Base-by-base conservation (phyloP, 2,329 filamentous ascomycete genomes). In the Tricladium varicosporioides region DNA sequence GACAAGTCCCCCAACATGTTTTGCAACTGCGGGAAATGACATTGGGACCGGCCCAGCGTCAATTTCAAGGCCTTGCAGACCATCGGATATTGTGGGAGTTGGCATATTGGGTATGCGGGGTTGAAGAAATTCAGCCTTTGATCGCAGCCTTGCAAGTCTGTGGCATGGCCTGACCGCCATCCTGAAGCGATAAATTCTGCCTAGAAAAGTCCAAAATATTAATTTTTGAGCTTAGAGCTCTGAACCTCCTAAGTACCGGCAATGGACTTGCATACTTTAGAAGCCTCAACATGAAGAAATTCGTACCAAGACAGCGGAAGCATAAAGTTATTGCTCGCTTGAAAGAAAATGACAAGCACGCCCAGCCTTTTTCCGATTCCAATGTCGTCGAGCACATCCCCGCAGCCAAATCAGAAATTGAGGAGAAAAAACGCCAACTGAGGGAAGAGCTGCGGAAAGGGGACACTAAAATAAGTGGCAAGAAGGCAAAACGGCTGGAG, bases 291-390 rank as follows among this genome's bases (percentile, higher is more conserved):
- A 55, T 64, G 49, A 63, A 62, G 1, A 76, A 81, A 65, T 87
- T 85, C 61, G 81, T 86, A 1, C 83, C 85, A 40, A 78, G 85
- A 22, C 82, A 86, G 74, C 78, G 85, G 59, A 88, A 88, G 73
- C 85, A 87, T 71, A 87, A 83, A 67, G 85, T 84, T 40, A 76
- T 89, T 16, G 88, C 87, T 31, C 83, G 87, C 43, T 76, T 83
- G 65, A 81, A 81, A 68, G 75, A 76, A 49, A 73, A 78, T 59
- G 72, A 70, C 56, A 67, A 71, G 40, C 71, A 72, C 54, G 69
- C 68, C 32, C 70, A 75, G 48, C 70, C 74, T 57, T 43, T 27
- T 1, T 59, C 62, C 60, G 77, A 88, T 64, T 76, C 80, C 57
- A 88, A 89, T 71, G 76, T 75, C 2, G 62, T 76, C 46, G 80